Evolutionary conservation across 176 grass and related monocot species (phyloP), one percentile per base, ranked within the genome.

Genomic region (Stipa capillata): DNA sequence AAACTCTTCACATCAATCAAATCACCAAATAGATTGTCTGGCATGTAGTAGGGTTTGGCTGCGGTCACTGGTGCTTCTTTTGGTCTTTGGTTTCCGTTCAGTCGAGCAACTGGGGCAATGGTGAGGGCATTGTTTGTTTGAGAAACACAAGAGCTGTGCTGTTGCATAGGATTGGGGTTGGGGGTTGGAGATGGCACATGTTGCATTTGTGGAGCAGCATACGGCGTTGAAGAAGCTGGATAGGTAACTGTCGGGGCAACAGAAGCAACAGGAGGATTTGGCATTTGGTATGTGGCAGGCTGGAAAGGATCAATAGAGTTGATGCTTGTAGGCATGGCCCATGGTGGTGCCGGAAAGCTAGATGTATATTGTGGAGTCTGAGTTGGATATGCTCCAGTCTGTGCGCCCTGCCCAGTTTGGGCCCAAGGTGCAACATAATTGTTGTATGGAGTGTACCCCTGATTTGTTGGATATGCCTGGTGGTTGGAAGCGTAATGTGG

Each of bases 1-100:
- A 85, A 90, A 80, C 75, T 96, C 58, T 92, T 99, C 18, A 91
- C 74, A 54, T 99, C 88, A 20, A 99, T 88, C 88, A 99, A 53
- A 93, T 99, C 97, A 41, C 90, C 97, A 53, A 99, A 99, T 28
- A 99, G 70, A 74, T 78, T 91, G 80, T 99, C 88, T 4, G 92
- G 97, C 88, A 96, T 94, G 84, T 96, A 93, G 51, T 99, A 99
- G 16, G 97, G 92, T 83, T 89, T 98, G 8, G 78, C 31, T 34
- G 69, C 42, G 0, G 66, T 27, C 0, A 56, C 72, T 57, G 77
- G 64, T 65, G 70, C 27, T 64, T 89, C 72, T 78, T 81, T 81
- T 33, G 82, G 32, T 20, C 56, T 66, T 55, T 65, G 87, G 63
- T 49, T 85, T 33, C 71, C 63, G 23, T 77, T 89, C 43, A 66